Conservation (phyloP, 116 monocot genomes). For the Iris pallida region DNA sequence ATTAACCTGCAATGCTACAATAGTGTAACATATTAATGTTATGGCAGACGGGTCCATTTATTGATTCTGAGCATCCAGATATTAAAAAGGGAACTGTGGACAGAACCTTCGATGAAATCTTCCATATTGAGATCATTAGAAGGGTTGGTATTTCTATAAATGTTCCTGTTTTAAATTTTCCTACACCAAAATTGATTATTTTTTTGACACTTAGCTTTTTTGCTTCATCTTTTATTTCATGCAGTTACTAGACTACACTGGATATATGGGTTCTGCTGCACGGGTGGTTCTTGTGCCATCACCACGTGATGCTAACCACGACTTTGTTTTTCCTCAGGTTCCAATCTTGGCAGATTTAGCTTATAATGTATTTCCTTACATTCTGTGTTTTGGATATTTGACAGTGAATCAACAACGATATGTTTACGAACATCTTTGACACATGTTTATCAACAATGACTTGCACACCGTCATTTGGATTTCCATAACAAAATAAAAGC, state of each 20-base stretch:
- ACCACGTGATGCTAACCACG: slow-evolving; percentile 89
- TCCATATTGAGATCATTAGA: slow-evolving; percentile 61
- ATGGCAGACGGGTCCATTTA: slow-evolving; percentile 86
- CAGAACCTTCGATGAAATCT: slow-evolving; percentile 73
- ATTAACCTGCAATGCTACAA: neutral
- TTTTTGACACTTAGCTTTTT: neutral
- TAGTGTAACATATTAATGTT: slow-evolving; percentile 3
- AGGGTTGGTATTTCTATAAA: slow-evolving; percentile 37
- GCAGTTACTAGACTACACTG: slow-evolving; percentile 72
- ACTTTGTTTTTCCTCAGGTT: slow-evolving; percentile 94
- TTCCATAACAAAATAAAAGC: too few species aligned
- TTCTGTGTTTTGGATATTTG: slow-evolving; percentile 2
- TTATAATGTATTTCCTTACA: neutral
- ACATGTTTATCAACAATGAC: too few species aligned
- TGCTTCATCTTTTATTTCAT: slow-evolving; percentile 8
- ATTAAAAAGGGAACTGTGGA: slow-evolving; percentile 81
- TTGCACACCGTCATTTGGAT: too few species aligned
- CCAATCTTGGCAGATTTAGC: neutral
- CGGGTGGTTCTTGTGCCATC: slow-evolving; percentile 88
- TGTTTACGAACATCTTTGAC: too few species aligned
- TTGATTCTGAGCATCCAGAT: slow-evolving; percentile 94
- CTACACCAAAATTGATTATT: slow-evolving; percentile 4
- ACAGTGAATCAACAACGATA: neutral
- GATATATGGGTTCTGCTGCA: slow-evolving; percentile 69
- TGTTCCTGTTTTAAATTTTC: neutral